A percentile compares a stretch with the other conserved stretches of the same genome.
Conservation (phyloP, 2,329 filamentous ascomycete genomes). For the Stromatinia cepivora region DNA sequence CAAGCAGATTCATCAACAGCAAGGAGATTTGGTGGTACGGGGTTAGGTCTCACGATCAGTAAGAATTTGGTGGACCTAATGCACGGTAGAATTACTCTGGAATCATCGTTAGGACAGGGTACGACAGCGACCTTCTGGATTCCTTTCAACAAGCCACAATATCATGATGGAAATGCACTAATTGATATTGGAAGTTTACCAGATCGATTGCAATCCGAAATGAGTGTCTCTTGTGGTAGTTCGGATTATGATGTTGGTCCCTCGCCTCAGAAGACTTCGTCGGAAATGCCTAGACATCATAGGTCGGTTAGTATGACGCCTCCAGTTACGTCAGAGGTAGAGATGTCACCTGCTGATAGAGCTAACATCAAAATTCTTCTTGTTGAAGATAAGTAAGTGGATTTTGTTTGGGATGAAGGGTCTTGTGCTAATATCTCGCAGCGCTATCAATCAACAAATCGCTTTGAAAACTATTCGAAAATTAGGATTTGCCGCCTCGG, state of each 20-base stretch:
- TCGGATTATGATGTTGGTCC: slow-evolving; percentile 59
- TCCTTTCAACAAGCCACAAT: slow-evolving; percentile 69
- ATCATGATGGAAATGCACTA: slow-evolving; percentile 51
- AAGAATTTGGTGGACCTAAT: slow-evolving; percentile 80
- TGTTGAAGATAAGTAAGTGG: slow-evolving; percentile 74
- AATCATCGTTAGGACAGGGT: slow-evolving; percentile 65
- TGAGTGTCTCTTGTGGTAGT: slow-evolving; percentile 65
- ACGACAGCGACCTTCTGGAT: slow-evolving; percentile 78
- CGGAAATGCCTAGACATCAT: slow-evolving; percentile 25
- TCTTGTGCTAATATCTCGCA: slow-evolving; percentile 33
- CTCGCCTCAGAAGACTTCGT: slow-evolving; percentile 43
- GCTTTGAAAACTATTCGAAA: slow-evolving; percentile 73
- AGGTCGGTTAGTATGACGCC: slow-evolving; percentile 33
- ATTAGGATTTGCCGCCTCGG: slow-evolving; percentile 68
- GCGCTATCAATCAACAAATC: slow-evolving; percentile 71
- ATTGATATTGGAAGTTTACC: slow-evolving; percentile 65
- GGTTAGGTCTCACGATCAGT: slow-evolving; percentile 75
- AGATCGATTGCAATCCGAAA: slow-evolving; percentile 63
- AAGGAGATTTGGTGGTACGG: slow-evolving; percentile 75
- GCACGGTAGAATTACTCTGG: slow-evolving; percentile 70
- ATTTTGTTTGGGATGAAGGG: background rate
- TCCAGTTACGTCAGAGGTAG: slow-evolving; percentile 46
- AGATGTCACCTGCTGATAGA: slow-evolving; percentile 58
- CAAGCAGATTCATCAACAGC: slow-evolving; percentile 81
- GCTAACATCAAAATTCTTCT: slow-evolving; percentile 68